Conservation (phyloP, 352 stramenopile species). For the Pythium diclinum region DNA sequence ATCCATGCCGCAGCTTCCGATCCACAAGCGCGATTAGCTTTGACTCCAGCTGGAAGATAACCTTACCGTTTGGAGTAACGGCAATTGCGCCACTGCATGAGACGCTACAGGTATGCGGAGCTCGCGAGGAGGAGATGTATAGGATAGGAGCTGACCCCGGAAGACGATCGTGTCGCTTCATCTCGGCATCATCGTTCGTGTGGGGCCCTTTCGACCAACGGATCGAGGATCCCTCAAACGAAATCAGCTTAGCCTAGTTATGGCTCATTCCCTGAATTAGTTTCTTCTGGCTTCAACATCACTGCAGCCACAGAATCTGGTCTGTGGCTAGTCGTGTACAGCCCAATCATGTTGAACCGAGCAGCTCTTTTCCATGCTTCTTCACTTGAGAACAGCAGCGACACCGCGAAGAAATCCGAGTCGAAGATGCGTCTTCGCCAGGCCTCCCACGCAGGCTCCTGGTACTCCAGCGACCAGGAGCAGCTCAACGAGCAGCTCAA, state of each 20-base stretch:
- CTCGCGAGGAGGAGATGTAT: background rate
- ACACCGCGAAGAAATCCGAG: background rate
- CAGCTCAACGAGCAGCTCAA: constrained; percentile 60
- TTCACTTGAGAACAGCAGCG: background rate
- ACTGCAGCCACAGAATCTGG: background rate
- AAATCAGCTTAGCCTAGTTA: background rate
- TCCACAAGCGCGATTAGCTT: background rate
- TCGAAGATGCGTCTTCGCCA: constrained; percentile 44
- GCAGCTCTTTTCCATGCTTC: constrained; percentile 7
- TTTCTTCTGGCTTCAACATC: background rate
- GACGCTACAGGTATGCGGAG: background rate
- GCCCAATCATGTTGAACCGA: background rate
- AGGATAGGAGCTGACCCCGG: background rate
- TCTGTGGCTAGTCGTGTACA: background rate
- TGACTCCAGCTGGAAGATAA: background rate
- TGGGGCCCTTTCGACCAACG: no score
- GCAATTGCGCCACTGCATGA: background rate
- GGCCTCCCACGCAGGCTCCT: constrained; percentile 77
- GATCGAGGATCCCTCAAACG: background rate
- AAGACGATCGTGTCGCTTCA: background rate
- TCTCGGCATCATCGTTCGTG: background rate
- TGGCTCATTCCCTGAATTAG: background rate
- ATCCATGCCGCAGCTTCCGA: background rate
- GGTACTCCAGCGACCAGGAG: constrained; percentile 71
- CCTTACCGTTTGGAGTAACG: background rate